Conservation (phyloP, 495 filamentous ascomycete species). For the Trichoderma asperelloides region DNA sequence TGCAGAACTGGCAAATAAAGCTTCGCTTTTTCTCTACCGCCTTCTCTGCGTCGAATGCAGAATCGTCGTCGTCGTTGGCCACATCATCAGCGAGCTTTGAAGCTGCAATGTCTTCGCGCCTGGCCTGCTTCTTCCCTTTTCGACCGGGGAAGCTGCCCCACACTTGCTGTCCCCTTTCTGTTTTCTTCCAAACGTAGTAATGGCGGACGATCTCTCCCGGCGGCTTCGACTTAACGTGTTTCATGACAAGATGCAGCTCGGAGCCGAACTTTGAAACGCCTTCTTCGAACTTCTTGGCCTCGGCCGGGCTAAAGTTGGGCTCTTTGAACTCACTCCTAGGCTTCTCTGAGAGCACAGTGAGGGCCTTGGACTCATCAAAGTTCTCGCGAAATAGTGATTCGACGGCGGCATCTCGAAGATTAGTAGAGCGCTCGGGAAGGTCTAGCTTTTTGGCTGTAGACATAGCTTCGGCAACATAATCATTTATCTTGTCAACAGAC, state of each 20-base stretch:
- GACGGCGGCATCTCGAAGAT: conserved; percentile 80
- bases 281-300: conserved; percentile 86
- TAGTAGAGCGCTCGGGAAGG: conserved; percentile 62
- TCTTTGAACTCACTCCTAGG: conserved; percentile 74
- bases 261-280: conserved; percentile 86
- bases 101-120: conserved; percentile 51
- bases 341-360: conserved; percentile 57
- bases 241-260: conserved; percentile 73
- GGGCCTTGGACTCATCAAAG: conserved; percentile 63
- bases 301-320: conserved; percentile 67
- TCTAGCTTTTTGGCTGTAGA: conserved; percentile 51
- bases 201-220: conserved; percentile 76
- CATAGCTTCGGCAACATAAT: conserved; percentile 65
- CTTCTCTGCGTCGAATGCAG: conserved; percentile 89
- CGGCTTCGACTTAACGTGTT: conserved; percentile 73
- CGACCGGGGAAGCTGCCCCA: conserved; percentile 84
- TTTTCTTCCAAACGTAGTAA: conserved; percentile 99
- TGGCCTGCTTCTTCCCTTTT: conserved; percentile 78
- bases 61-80: conserved; percentile 89
- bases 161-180: conserved; percentile 69
- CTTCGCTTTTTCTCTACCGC: conserved; percentile 64
- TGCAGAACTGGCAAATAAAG: conserved; percentile 94
- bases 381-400: conserved; percentile 61
- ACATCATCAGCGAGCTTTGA: conserved; percentile 82
- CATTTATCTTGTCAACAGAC: conserved; percentile 46